Evolutionary conservation across 495 filamentous ascomycete species (phyloP).

Genomic region (Tuber indicum): DNA sequence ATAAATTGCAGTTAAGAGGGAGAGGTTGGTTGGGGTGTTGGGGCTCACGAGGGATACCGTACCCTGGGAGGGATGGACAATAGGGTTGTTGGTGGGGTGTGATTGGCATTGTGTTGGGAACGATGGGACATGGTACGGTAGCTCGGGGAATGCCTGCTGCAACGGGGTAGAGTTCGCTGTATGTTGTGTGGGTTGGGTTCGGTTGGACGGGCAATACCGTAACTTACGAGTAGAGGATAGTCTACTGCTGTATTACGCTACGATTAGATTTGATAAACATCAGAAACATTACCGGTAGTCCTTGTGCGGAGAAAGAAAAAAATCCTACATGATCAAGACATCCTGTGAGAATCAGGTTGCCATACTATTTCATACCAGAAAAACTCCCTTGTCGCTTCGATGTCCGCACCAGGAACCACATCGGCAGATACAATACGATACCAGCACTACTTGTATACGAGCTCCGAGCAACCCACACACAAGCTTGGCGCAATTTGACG

Average conservation of each 20-base stretch:
- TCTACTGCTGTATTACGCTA: not conserved
- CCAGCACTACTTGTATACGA: too few relatives aligned
- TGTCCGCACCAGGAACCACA: not conserved
- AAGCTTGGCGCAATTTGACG: too few relatives aligned
- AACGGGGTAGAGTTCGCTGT: not conserved
- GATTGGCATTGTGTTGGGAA: not conserved
- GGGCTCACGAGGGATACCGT: not conserved
- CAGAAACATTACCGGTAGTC: too few relatives aligned
- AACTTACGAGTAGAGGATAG: not conserved
- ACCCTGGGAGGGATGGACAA: constrained; percentile 12
- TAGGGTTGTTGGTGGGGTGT: not conserved
- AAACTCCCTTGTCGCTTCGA: not conserved
- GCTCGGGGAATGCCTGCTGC: not conserved
- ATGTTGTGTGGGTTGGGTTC: not conserved
- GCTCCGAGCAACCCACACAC: not conserved
- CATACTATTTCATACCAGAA: not conserved
- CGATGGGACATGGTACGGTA: not conserved
- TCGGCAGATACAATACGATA: not conserved
- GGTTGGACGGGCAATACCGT: not conserved
- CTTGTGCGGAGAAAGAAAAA: not conserved
- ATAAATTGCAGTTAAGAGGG: constrained; percentile 46
- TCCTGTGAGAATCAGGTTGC: not conserved
- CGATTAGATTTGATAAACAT: not conserved
- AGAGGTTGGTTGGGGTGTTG: constrained; percentile 28
- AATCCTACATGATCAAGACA: not conserved